Evolutionary conservation across 441 rosid genomes (phyloP).

Genomic region (Gossypium schwendimanii): DNA sequence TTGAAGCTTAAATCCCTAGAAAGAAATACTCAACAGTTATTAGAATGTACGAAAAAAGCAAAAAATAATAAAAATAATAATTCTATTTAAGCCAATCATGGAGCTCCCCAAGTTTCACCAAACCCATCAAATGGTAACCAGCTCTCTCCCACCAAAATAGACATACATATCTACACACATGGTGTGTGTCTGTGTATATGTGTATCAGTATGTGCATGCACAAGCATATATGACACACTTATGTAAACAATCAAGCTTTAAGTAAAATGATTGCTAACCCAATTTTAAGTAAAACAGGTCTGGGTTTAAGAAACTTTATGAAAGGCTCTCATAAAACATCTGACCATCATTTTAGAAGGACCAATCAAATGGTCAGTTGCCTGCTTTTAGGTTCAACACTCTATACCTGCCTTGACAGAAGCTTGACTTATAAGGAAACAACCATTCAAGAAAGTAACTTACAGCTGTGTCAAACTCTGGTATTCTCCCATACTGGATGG

Average conservation of each 20-base stretch:
- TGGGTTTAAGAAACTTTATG: background rate
- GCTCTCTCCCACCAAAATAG: background rate
- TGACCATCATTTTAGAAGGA: background rate
- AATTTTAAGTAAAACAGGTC: background rate
- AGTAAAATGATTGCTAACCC: background rate
- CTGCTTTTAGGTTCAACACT: background rate
- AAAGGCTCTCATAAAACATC: slow-evolving; percentile 1
- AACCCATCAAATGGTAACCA: background rate
- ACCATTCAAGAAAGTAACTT: slow-evolving; percentile 23
- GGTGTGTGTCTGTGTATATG: background rate
- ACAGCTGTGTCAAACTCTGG: slow-evolving; percentile 40
- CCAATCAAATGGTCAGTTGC: background rate
- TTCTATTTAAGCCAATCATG: background rate
- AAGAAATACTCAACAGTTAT: background rate
- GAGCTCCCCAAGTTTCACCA: background rate
- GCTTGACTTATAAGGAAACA: background rate
- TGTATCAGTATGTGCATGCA: background rate
- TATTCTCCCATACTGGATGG: slow-evolving; percentile 46
- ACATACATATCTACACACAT: background rate
- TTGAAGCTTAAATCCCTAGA: slow-evolving; percentile 73
- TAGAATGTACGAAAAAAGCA: background rate
- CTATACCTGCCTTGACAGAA: background rate
- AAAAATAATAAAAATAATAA: background rate
- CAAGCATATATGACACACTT: background rate
- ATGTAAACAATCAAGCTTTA: background rate